Conservation (phyloP, 768 basidiomycete species). For the Tephrocybe sp. region DNA sequence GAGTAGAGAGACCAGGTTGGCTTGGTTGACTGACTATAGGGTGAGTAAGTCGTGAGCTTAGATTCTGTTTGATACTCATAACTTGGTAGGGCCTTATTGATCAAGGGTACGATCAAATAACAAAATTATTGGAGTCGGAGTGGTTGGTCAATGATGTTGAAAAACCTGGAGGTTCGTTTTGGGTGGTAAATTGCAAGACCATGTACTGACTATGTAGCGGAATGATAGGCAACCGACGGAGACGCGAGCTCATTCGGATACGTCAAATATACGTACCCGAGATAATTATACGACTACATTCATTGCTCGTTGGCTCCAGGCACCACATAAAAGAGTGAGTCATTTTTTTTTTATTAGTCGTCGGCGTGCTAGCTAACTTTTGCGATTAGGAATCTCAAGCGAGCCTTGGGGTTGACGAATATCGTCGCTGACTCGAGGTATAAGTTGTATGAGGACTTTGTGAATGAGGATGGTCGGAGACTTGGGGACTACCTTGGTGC, state of each 20-base stretch:
- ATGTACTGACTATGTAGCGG: slow-evolving; percentile 7
- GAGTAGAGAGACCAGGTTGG: slow-evolving; percentile 55
- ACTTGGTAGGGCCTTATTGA: slow-evolving; percentile 54
- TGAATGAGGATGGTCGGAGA: slow-evolving; percentile 56
- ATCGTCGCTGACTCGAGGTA: slow-evolving; percentile 87
- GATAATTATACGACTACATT: slow-evolving; percentile 83
- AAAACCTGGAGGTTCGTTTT: slow-evolving; percentile 31
- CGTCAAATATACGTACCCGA: slow-evolving; percentile 90
- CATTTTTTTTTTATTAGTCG: neutral
- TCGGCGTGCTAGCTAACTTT: neutral
- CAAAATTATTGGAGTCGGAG: slow-evolving; percentile 73
- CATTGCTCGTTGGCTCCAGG: slow-evolving; percentile 64
- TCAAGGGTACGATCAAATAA: slow-evolving; percentile 60
- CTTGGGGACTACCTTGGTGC: slow-evolving; percentile 74
- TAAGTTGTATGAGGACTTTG: slow-evolving; percentile 84
- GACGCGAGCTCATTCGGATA: slow-evolving; percentile 73
- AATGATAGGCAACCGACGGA: slow-evolving; percentile 51
- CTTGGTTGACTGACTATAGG: slow-evolving; percentile 68
- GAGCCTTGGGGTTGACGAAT: slow-evolving; percentile 75
- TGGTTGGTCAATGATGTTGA: slow-evolving; percentile 69
- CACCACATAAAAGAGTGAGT: slow-evolving; percentile 66
- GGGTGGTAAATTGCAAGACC: neutral
- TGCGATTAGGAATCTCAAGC: slow-evolving; percentile 65
- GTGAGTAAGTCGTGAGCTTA: slow-evolving; percentile 31
- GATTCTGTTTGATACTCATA: neutral